phyloP scores from a whole-genome alignment of 495 filamentous ascomycete genomes.

The Aspergillus asperescens region DNA sequence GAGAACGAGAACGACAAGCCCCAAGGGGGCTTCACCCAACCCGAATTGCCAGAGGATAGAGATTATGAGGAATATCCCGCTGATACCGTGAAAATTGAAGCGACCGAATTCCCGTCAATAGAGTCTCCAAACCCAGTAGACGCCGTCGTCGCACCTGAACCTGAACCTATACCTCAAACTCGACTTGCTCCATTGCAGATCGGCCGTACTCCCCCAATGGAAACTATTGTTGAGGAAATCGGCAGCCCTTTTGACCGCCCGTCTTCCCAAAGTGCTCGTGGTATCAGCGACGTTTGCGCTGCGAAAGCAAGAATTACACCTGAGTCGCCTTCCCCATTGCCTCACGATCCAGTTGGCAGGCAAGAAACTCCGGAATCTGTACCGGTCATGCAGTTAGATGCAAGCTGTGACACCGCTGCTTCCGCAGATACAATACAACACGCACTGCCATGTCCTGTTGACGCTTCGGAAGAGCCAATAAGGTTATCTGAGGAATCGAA shows the following conservation, averaged over 20 bases:
- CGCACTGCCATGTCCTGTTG: too few relatives aligned
- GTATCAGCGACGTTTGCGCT: neutral
- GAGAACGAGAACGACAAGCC: constrained; percentile 5
- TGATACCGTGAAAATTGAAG: neutral
- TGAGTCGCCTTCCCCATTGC: neutral
- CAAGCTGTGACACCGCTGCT: neutral
- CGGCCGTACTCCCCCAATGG: constrained; percentile 17
- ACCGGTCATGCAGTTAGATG: neutral
- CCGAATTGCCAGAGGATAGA: neutral
- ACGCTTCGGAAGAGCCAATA: too few relatives aligned
- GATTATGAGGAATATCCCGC: neutral
- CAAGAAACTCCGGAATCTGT: neutral
- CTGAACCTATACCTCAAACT: neutral
- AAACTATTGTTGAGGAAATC: constrained; percentile 27
- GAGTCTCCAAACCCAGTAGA: neutral
- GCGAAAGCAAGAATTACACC: neutral
- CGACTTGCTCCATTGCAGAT: neutral
- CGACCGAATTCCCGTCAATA: neutral
- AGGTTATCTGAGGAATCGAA: too few relatives aligned
- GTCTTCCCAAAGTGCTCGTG: neutral
- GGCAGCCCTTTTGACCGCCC: constrained; percentile 7
- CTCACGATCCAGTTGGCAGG: neutral
- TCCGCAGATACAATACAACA: neutral
- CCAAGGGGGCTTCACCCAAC: neutral
- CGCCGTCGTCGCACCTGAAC: neutral